phyloP scores from a whole-genome alignment of 441 rosid species.

The Gossypium schwendimanii region DNA sequence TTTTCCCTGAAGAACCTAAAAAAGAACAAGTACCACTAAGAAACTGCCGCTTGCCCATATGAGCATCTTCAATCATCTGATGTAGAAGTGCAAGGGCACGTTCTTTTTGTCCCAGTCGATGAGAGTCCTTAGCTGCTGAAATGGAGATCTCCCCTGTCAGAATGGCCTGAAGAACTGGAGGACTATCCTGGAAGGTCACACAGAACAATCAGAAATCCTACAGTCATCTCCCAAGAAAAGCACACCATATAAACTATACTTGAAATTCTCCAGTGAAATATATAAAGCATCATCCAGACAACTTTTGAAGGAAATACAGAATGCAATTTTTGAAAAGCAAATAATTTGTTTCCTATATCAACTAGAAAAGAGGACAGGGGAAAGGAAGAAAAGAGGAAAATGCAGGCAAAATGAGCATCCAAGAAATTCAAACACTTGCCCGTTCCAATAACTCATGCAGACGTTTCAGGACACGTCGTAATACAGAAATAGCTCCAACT shows the following conservation, averaged over 20 bases:
- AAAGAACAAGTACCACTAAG: constrained; percentile 63
- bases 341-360: background rate
- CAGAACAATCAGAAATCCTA: background rate
- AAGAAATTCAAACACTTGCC: constrained; percentile 32
- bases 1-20: constrained; percentile 17
- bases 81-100: constrained; percentile 89
- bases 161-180: constrained; percentile 60
- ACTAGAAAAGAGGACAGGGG: background rate
- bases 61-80: constrained; percentile 99
- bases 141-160: constrained; percentile 56
- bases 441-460: constrained; percentile 80
- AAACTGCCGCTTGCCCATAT: constrained; percentile 94
- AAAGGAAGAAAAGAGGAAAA: background rate
- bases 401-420: constrained; percentile 1
- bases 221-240: background rate
- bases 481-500: constrained; percentile 70
- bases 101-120: constrained; percentile 77
- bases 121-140: constrained; percentile 63
- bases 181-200: constrained; percentile 48
- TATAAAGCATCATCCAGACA: background rate
- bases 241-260: background rate
- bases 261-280: background rate
- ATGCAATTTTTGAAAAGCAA: background rate
- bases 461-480: constrained; percentile 73
- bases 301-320: background rate